Percentiles rank a stretch among this genome's conserved stretches.
phyloP scores from a whole-genome alignment of 306 rosid species.

The Geum urbanum region DNA sequence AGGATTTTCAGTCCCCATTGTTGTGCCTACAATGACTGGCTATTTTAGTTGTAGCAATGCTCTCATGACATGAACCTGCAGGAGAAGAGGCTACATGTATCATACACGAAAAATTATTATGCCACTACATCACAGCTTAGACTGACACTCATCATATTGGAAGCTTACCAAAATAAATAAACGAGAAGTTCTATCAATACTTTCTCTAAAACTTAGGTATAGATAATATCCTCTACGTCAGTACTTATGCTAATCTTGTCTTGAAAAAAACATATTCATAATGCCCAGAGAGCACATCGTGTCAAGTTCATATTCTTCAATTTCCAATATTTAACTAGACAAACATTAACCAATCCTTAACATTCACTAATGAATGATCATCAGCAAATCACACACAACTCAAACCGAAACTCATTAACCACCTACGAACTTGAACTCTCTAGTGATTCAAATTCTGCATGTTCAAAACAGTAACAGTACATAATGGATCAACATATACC shows the following conservation, averaged over 20 bases:
- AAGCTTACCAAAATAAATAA: neutral
- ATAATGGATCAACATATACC: neutral
- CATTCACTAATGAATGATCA: neutral
- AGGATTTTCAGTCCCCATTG: constrained; percentile 84
- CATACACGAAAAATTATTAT: neutral
- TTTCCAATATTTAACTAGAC: neutral
- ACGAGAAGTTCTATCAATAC: neutral
- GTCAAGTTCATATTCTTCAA: neutral
- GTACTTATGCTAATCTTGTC: neutral
- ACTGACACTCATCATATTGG: neutral
- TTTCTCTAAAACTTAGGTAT: neutral
- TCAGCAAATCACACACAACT: neutral
- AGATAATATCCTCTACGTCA: constrained; percentile 5
- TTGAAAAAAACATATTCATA: neutral
- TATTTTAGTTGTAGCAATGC: constrained; percentile 26
- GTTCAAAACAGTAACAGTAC: neutral
- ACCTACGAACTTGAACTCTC: neutral
- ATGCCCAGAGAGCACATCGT: neutral
- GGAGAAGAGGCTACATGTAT: neutral
- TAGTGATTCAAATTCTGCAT: neutral
- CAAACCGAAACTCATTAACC: neutral
- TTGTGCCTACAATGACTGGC: constrained; percentile 24
- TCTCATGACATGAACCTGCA: constrained; percentile 47
- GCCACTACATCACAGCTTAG: constrained; percentile 9
- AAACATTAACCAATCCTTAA: neutral